phyloP scores from a whole-genome alignment of 225 moss, liverwort and hornwort species.

The Physcomitrium patens region DNA sequence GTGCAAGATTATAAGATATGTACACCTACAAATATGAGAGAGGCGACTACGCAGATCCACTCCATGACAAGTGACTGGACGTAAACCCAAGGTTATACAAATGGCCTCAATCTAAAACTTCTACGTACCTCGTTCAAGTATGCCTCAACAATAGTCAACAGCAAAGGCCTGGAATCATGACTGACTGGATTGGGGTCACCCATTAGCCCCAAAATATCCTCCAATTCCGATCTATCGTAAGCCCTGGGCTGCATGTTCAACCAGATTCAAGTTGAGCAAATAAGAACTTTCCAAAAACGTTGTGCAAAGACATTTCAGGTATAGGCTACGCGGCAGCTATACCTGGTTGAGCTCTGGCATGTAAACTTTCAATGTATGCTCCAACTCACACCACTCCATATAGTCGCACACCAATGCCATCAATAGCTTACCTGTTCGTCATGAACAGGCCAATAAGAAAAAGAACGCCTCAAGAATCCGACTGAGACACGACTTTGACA shows the following conservation, averaged over 20 bases:
- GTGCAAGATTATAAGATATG: neutral
- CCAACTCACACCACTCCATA: slow-evolving; percentile 98
- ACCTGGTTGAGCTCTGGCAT: slow-evolving; percentile 98
- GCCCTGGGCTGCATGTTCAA: slow-evolving; percentile 68
- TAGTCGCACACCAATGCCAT: slow-evolving; percentile 94
- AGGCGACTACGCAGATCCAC: neutral
- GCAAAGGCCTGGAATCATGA: slow-evolving; percentile 75
- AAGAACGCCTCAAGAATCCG: neutral
- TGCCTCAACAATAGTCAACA: slow-evolving; percentile 81
- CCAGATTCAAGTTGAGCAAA: slow-evolving; percentile 16
- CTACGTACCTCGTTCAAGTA: slow-evolving; percentile 79
- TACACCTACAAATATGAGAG: neutral
- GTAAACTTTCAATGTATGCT: slow-evolving; percentile 88
- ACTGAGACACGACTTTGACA: slow-evolving; percentile 10
- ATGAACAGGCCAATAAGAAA: slow-evolving; percentile 22
- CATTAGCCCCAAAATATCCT: slow-evolving; percentile 79
- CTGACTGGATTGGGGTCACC: slow-evolving; percentile 57
- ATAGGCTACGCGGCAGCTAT: slow-evolving; percentile 21
- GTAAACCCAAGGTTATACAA: neutral
- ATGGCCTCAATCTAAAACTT: slow-evolving; percentile 2
- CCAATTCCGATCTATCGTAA: slow-evolving; percentile 79
- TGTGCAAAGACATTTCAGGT: slow-evolving; percentile 2
- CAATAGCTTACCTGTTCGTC: slow-evolving; percentile 73
- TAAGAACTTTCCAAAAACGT: neutral
- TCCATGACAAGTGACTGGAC: slow-evolving; percentile 9